phyloP scores from a whole-genome alignment of 2,329 filamentous ascomycete species.

The Parastagonospora nodorum region DNA sequence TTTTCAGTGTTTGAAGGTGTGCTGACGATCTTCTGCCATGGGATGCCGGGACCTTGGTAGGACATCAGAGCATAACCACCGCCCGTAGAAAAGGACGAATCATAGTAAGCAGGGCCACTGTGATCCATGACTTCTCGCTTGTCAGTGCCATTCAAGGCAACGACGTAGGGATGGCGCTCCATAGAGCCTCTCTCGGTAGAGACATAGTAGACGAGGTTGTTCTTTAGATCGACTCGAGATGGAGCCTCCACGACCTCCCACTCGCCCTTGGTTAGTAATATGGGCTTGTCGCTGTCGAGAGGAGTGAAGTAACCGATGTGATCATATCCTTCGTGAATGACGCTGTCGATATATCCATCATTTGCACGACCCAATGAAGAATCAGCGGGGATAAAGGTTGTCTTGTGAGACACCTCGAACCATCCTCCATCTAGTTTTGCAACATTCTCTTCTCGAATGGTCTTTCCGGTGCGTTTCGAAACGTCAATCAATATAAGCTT shows the following conservation, averaged over 20 bases:
- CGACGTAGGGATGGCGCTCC: conserved; percentile 89
- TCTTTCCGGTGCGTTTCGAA: conserved; percentile 70
- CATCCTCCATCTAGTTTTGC: conserved; percentile 89
- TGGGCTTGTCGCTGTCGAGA: conserved; percentile 78
- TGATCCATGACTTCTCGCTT: conserved; percentile 76
- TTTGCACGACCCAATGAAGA: conserved; percentile 72
- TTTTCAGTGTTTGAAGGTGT: conserved; percentile 70
- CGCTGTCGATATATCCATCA: conserved; percentile 91
- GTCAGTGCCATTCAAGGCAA: conserved; percentile 78
- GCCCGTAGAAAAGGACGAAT: conserved; percentile 79
- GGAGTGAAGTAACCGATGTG: conserved; percentile 94
- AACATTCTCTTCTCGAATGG: conserved; percentile 79
- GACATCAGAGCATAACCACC: conserved; percentile 83
- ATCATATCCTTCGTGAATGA: conserved; percentile 85
- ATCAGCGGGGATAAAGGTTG: conserved; percentile 84
- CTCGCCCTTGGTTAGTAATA: conserved; percentile 82
- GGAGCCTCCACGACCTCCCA: conserved; percentile 93
- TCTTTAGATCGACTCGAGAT: conserved; percentile 79
- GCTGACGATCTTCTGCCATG: conserved; percentile 88
- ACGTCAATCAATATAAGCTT: conserved; percentile 88
- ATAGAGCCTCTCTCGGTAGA: conserved; percentile 86
- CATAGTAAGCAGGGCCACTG: conserved; percentile 76
- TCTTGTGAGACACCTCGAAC: conserved; percentile 92
- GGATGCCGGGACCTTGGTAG: conserved; percentile 82
- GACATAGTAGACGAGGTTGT: conserved; percentile 89